A percentile compares a stretch with the other conserved stretches of the same genome.
Conservation (phyloP, 164 flowering plant genomes). For the Nymphaea colorata region DNA sequence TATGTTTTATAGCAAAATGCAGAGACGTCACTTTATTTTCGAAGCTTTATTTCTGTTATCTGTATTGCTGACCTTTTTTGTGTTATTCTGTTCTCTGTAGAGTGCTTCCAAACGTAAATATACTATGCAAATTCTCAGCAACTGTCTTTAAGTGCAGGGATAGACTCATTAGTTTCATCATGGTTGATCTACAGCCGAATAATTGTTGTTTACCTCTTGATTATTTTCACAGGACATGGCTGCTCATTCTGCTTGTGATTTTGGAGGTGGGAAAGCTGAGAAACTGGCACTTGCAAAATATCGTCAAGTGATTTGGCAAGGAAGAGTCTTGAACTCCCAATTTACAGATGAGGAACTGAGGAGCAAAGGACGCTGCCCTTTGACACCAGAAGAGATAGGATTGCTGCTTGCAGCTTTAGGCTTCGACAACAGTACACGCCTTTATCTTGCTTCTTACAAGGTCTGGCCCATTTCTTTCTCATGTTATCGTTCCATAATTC, state of each 20-base stretch:
- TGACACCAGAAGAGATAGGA: conserved; percentile 98
- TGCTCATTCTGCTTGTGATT: conserved; percentile 98
- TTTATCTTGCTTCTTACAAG: conserved; percentile 99
- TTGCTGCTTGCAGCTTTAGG: conserved; percentile 86
- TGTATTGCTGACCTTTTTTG: too few relatives aligned
- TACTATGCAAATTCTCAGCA: too few relatives aligned
- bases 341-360: conserved; percentile 94
- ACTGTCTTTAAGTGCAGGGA: too few relatives aligned
- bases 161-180: too few relatives aligned
- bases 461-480: conserved; percentile 16
- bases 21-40: too few relatives aligned
- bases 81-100: too few relatives aligned
- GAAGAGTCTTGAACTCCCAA: conserved; percentile 86
- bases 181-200: too few relatives aligned
- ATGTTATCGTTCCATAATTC: background rate
- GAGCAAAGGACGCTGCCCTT: conserved; percentile 86
- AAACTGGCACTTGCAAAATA: conserved; percentile 87
- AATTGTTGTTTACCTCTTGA: too few relatives aligned
- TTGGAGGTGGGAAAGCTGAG: conserved; percentile 98
- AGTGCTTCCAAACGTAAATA: too few relatives aligned
- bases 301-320: conserved; percentile 87
- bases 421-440: conserved; percentile 76
- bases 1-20: too few relatives aligned
- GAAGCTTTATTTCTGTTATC: too few relatives aligned
- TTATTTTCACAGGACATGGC: conserved; percentile 76